Evolutionary conservation across 768 basidiomycete genomes (phyloP).

Genomic region (Tricholoma terreum): DNA sequence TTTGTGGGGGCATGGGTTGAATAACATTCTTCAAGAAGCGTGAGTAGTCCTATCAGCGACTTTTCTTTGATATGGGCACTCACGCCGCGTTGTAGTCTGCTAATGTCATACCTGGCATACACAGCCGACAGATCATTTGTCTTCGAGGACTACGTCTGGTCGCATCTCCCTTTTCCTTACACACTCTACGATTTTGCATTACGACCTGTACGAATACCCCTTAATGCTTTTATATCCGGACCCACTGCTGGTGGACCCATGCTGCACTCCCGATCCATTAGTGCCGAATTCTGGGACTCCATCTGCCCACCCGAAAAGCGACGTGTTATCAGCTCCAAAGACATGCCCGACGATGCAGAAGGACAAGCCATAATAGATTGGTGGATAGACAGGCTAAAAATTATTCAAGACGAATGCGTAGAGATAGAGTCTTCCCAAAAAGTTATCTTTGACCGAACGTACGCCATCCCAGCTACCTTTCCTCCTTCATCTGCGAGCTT

Average conservation of each 20-base stretch:
- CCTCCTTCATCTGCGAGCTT: slow-evolving; percentile 38
- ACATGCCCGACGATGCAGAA: slow-evolving; percentile 35
- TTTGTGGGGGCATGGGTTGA: slow-evolving; percentile 59
- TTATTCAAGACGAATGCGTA: slow-evolving; percentile 39
- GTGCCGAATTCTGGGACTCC: slow-evolving; percentile 44
- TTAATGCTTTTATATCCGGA: slow-evolving; percentile 58
- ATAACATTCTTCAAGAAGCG: slow-evolving; percentile 63
- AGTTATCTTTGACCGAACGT: slow-evolving; percentile 49
- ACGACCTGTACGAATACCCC: slow-evolving; percentile 48
- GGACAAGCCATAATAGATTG: slow-evolving; percentile 44
- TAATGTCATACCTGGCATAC: slow-evolving; percentile 53
- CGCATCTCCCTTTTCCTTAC: slow-evolving; percentile 49
- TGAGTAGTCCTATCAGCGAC: slow-evolving; percentile 27
- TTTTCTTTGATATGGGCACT: background rate
- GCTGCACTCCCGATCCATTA: slow-evolving; percentile 37
- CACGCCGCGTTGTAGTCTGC: slow-evolving; percentile 28
- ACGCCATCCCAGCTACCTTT: slow-evolving; percentile 16
- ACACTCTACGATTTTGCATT: slow-evolving; percentile 53
- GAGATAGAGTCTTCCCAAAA: slow-evolving; percentile 39
- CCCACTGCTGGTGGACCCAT: slow-evolving; percentile 50
- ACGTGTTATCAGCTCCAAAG: slow-evolving; percentile 31
- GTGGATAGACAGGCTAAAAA: slow-evolving; percentile 43
- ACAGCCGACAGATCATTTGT: slow-evolving; percentile 51
- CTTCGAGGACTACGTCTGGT: slow-evolving; percentile 64
- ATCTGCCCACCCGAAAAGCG: slow-evolving; percentile 42